Evolutionary conservation across 352 stramenopile genomes (phyloP), one percentile per base, ranked within the genome.

Genomic region (Aphanomyces astaci): DNA sequence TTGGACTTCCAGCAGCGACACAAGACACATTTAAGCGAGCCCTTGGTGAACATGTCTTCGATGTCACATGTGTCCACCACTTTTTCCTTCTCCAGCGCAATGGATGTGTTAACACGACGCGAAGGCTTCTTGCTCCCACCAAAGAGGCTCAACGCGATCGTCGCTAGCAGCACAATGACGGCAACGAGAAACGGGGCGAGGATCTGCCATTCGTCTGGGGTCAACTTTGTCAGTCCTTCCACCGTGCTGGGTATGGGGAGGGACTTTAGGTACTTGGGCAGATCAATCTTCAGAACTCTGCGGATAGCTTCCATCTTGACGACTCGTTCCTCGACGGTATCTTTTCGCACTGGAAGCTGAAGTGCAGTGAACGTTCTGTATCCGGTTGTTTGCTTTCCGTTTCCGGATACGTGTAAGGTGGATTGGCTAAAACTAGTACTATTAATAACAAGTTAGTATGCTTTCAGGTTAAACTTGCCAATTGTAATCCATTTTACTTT

Each of bases 1-100:
- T 94, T 94, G 49, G 86, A 94, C 75, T 94, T 94, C 86, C 86
- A 94, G 76, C 86, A 94, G 66, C 86, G 81, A 75, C 86, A 94
- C 51, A 92, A 64, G 40, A 78, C 77, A 75, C 86, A 94, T 68
- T 94, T 94, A 66, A 84, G 78, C 73, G 90, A 90, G 55, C 75
- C 72, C 70, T 89, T 88, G 43, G 76, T 73, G 59, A 84, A 77
- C 54, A 94, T 73, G 40, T 94, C 86, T 73, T 94, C 86, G 59
- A 94, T 79, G 51, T 94, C 86, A 17, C 77, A 77, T 55, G 91
- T 57, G 71, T 89, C 73, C 22, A 88, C 86, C 36, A 94, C 83
- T 70, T 94, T 94, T 15, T 90, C 83, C 76, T 91, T 92, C 69
- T 89, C 79, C 53, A 94, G 72, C 28, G 86, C 55, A 45, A 91